Conservation (phyloP, 345 rosid genomes). For the Ceriops zippeliana region DNA sequence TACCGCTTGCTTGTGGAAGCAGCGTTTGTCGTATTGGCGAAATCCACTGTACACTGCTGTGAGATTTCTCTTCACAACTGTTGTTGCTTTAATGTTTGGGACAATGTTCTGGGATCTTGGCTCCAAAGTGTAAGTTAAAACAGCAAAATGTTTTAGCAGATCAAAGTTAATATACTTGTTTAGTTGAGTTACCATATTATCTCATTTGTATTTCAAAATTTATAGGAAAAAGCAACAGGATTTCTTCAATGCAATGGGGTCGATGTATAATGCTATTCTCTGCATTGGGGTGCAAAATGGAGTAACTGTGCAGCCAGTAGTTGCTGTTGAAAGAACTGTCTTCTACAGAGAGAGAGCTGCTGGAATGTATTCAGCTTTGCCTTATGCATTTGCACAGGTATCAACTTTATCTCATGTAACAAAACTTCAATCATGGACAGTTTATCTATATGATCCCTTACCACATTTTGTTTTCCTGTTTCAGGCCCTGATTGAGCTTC, state of each 20-base stretch:
- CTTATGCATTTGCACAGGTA: constrained; percentile 69
- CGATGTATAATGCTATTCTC: constrained; percentile 62
- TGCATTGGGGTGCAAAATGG: constrained; percentile 68
- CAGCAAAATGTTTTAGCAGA: not conserved
- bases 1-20: constrained; percentile 73
- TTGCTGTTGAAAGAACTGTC: constrained; percentile 64
- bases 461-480: not conserved
- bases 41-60: constrained; percentile 68
- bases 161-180: not conserved
- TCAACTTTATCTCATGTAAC: not conserved
- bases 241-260: constrained; percentile 64
- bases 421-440: not conserved
- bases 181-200: not conserved
- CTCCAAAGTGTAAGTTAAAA: constrained; percentile 45
- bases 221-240: constrained; percentile 48
- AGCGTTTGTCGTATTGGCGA: constrained; percentile 74
- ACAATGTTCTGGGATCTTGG: constrained; percentile 73
- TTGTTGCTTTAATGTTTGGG: constrained; percentile 58
- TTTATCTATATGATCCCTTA: not conserved
- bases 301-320: constrained; percentile 58
- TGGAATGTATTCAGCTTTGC: constrained; percentile 72
- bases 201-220: not conserved
- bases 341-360: constrained; percentile 79
- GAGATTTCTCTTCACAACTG: constrained; percentile 54
- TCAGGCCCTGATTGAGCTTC: constrained; percentile 60